A percentile compares a stretch with the other conserved stretches of the same genome.
phyloP scores from a whole-genome alignment of 805 yeast species.

The Maudiozyma bulderi region DNA sequence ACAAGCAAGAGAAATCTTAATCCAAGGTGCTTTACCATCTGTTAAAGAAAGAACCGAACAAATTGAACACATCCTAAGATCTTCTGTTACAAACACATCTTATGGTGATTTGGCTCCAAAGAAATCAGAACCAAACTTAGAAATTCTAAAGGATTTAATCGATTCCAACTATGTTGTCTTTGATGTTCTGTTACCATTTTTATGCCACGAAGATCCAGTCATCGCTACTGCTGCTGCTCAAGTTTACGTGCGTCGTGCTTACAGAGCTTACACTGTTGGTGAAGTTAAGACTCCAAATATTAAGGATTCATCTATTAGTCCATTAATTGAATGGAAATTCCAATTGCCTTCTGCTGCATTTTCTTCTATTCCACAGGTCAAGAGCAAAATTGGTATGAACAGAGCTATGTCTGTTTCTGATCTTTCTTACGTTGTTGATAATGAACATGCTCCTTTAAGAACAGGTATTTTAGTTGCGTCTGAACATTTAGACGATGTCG shows the following conservation, averaged over 20 bases:
- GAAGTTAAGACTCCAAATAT: constrained; percentile 52
- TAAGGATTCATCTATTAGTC: constrained; percentile 32
- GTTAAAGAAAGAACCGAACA: constrained; percentile 94
- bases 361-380: constrained; percentile 52
- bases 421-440: constrained; percentile 73
- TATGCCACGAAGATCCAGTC: constrained; percentile 73
- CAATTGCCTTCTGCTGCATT: constrained; percentile 77
- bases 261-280: constrained; percentile 87
- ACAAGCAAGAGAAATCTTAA: constrained; percentile 91
- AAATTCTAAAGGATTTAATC: constrained; percentile 78
- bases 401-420: constrained; percentile 92
- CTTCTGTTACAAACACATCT: constrained; percentile 79
- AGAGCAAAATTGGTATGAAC: constrained; percentile 46
- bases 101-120: constrained; percentile 76
- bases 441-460: constrained; percentile 57
- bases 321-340: constrained; percentile 82
- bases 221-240: constrained; percentile 95
- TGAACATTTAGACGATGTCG: constrained; percentile 79
- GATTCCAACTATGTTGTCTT: constrained; percentile 94
- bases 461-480: constrained; percentile 78
- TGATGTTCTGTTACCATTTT: constrained; percentile 89
- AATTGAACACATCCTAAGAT: constrained; percentile 86
- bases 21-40: constrained; percentile 95
- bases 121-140: constrained; percentile 74
- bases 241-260: constrained; percentile 92